Conservation (phyloP, 305 asterid genomes). For the Fraxinus sp. region DNA sequence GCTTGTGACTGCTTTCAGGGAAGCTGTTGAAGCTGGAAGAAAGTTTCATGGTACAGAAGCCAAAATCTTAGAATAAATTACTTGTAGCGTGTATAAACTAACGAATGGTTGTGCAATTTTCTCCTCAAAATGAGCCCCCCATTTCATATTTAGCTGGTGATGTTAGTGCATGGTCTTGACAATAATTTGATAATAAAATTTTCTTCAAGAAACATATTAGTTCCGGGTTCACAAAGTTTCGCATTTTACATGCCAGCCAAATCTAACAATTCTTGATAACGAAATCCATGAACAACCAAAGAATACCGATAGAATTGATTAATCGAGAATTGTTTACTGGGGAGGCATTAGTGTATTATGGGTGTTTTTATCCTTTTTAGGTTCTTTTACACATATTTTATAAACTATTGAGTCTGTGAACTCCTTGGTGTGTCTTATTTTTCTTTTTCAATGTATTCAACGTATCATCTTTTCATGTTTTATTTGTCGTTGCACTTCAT, state of each 20-base stretch:
- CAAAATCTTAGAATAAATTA: slow-evolving; percentile 26
- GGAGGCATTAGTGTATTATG: neutral
- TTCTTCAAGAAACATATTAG: neutral
- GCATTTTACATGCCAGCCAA: neutral
- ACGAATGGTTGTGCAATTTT: neutral
- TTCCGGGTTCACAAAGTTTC: neutral
- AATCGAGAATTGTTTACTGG: neutral
- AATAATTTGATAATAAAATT: neutral
- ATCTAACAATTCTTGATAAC: neutral
- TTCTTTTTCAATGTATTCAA: too few species aligned
- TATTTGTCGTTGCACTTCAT: neutral
- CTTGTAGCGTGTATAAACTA: neutral
- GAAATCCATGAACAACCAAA: neutral
- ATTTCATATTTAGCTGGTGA: neutral
- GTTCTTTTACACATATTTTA: neutral
- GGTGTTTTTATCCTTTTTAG: neutral
- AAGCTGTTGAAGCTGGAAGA: slow-evolving; percentile 91
- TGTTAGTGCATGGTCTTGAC: neutral
- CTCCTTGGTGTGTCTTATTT: too few species aligned
- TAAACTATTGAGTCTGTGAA: too few species aligned
- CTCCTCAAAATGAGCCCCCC: neutral
- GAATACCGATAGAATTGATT: neutral
- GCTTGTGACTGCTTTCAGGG: slow-evolving; percentile 93
- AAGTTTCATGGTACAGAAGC: slow-evolving; percentile 38
- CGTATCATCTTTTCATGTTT: neutral